Percentiles rank a stretch among this genome's conserved stretches.
Evolutionary conservation across 2,329 filamentous ascomycete species (phyloP).

Genomic region (Colletotrichum ledebouriae): DNA sequence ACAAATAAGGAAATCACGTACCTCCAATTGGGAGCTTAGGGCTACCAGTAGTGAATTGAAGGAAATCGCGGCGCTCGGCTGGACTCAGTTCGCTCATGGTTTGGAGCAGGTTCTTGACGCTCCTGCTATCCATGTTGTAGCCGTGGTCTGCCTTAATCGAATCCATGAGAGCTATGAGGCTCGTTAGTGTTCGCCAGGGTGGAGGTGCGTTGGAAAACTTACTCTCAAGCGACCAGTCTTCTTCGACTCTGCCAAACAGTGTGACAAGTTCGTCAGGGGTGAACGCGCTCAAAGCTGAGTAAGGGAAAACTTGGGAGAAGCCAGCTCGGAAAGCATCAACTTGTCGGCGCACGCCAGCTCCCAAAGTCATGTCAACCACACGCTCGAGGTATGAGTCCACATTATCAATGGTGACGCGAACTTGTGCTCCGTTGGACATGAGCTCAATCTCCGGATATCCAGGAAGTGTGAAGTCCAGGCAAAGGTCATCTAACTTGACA

Average conservation of each 20-base stretch:
- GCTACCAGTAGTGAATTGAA: constrained; percentile 98
- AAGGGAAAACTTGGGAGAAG: constrained; percentile 97
- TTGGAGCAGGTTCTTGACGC: constrained; percentile 91
- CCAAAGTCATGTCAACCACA: constrained; percentile 92
- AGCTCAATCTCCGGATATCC: constrained; percentile 92
- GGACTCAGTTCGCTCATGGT: constrained; percentile 89
- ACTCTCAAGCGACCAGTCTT: constrained; percentile 99
- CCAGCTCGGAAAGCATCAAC: constrained; percentile 91
- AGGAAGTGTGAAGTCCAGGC: constrained; percentile 93
- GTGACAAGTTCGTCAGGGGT: constrained; percentile 95
- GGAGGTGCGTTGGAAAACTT: constrained; percentile 55
- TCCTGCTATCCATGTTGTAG: constrained; percentile 98
- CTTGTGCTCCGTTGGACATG: constrained; percentile 78
- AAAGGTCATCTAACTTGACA: constrained; percentile 85
- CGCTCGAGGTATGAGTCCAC: constrained; percentile 90
- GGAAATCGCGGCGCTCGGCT: constrained; percentile 86
- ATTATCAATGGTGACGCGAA: constrained; percentile 87
- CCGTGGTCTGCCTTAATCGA: constrained; percentile 99
- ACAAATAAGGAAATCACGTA: constrained; percentile 60
- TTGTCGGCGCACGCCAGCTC: constrained; percentile 88
- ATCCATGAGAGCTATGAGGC: constrained; percentile 85
- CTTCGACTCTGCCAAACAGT: constrained; percentile 91
- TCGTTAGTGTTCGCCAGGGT: constrained; percentile 42
- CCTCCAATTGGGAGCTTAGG: constrained; percentile 98
- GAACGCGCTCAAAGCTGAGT: constrained; percentile 91